phyloP scores from a whole-genome alignment of 2,329 filamentous ascomycete species.

The Fusarium nematophilum region DNA sequence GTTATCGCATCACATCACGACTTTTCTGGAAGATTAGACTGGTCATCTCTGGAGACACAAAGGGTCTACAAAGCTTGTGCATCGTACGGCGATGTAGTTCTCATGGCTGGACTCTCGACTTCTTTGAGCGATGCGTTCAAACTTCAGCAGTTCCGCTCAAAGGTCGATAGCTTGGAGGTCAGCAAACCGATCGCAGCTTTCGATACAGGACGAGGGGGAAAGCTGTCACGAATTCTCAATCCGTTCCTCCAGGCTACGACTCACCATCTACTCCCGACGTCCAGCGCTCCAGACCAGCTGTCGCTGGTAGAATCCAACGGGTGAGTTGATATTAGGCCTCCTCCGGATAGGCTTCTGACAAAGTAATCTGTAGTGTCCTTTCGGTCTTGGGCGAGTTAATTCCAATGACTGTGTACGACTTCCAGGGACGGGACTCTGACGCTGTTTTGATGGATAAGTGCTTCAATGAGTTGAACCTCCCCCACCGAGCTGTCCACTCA shows the following conservation, averaged over 20 bases:
- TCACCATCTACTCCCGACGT: constrained; percentile 16
- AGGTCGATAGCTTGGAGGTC: background rate
- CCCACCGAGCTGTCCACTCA: constrained; percentile 4
- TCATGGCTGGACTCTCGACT: constrained; percentile 20
- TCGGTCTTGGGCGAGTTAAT: constrained; percentile 11
- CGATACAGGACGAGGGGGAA: constrained; percentile 18
- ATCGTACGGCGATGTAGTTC: constrained; percentile 21
- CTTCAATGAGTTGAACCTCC: constrained; percentile 26
- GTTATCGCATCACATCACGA: constrained; percentile 25
- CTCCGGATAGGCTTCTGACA: background rate
- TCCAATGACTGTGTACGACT: constrained; percentile 13
- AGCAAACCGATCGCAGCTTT: constrained; percentile 16
- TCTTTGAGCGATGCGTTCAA: constrained; percentile 19
- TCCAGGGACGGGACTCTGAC: constrained; percentile 8
- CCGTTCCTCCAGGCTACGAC: constrained; percentile 25
- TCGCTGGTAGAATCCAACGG: constrained; percentile 26
- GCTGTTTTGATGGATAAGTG: constrained; percentile 25
- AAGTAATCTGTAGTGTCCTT: constrained; percentile 3
- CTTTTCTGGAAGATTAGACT: constrained; percentile 17
- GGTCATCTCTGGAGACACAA: constrained; percentile 2
- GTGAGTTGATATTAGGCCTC: constrained; percentile 1
- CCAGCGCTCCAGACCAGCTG: constrained; percentile 22
- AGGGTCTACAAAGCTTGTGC: constrained; percentile 10
- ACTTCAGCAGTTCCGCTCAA: constrained; percentile 13
- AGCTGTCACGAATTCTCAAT: constrained; percentile 24